Base-by-base conservation (phyloP, 208 protist species). In the Herpetomonas tarakana region DNA sequence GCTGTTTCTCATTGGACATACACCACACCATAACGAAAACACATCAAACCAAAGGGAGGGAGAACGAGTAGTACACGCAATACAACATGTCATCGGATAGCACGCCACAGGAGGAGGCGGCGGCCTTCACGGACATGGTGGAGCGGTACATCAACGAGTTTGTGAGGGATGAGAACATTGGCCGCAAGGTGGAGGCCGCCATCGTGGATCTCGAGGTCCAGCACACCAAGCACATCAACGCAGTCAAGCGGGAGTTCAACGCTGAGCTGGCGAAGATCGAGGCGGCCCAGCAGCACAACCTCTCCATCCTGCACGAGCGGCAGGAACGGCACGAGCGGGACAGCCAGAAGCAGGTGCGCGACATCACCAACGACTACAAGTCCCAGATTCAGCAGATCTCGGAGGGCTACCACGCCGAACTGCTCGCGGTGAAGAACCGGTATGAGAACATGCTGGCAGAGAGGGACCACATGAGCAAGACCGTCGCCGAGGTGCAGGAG, bases 401-500 rank as follows among this genome's bases (percentile, higher is more conserved):
- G 6, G 62, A 68, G 30, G 65, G 21, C 29, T 54, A 74, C 58
- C 62, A 65, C 45, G 62, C 57, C 7, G 62, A 74, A 29, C 35
- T 78, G 26, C 46, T 26, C 29, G 65, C 62, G 19, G 57, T 78
- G 16, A 73, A 74, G 66, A 14, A 56, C 18, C 65, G 52, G 12
- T 78, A 78, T 55, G 62, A 70, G 19, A 68, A 52, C 26, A 55
- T 78, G 1, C 27, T 66, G 22, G 66, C 71, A 31, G 63, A 68
- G 28, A 52, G 44, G 12, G 57, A 70, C 57, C 72, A 65, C 28
- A 27, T 59, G 25, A 54, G 50, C 29, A 39, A 57, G 18, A 58
- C 72, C 12, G 65, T 88, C 12, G 57, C 70, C 22, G 62, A 71
- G 21, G 51, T 81, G 0, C 70, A 83, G 52, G 70, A 88, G 16